Evolutionary conservation across 2,329 filamentous ascomycete species (phyloP), one percentile per base, ranked within the genome.

Genomic region (Furcasterigmium sp.): DNA sequence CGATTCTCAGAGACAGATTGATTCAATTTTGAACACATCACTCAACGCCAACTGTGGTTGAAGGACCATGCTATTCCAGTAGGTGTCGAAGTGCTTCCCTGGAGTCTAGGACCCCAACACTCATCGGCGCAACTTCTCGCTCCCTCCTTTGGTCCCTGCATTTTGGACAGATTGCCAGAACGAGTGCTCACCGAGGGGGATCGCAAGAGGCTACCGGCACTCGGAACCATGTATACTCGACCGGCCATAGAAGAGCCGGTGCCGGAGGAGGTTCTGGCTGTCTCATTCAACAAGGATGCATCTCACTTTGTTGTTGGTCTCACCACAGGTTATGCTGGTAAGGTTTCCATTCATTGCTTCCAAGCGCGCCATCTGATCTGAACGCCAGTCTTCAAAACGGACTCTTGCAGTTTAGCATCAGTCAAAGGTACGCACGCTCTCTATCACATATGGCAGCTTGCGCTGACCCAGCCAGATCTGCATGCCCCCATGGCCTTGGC

Each of bases 251-350:
- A 95, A 69, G 80, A 82, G 40, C 82, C 87, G 15, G 76, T 75
- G 35, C 80, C 83, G 42, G 84, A 86, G 5, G 78, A 83, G 47
- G 91, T 90, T 10, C 76, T 96, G 29, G 94, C 88, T 13, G 81
- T 85, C 37, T 81, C 86, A 8, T 95, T 95, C 70, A 97, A 96
- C 59, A 76, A 81, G 56, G 87, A 93, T 61, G 80, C 80, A 51
- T 91, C 81, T 54, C 91, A 85, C 58, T 97, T 97, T 64, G 80
- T 89, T 20, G 86, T 94, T 23, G 93, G 89, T 8, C 73, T 95
- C 8, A 87, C 95, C 58, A 83, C 83, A 10, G 91, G 91, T 21
- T 94, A 62, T 87, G 85, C 64, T 10, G 82, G 88, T 91, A 76
- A 56, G 82, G 61, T n/a, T n/a, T n/a, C n/a, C n/a, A n/a, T n/a